These are phyloP conservation scores for Aspergillus piperis DNA, from an alignment of 2,329 filamentous ascomycete genomes.

Conservation along the genomic window DNA sequence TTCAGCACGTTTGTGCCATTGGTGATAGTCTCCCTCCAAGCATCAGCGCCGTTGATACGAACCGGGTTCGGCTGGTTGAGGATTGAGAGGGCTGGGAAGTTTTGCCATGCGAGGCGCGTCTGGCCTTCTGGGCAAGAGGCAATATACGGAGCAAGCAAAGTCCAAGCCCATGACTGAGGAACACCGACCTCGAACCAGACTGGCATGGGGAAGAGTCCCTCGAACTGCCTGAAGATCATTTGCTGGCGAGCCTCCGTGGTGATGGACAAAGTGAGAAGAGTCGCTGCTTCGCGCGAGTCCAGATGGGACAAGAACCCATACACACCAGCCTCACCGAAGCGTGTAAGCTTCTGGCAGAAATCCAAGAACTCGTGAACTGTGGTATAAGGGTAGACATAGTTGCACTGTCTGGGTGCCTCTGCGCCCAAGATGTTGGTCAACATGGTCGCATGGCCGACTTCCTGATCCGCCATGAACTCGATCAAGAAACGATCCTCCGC, in stretches of 20 bases:
- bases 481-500: conserved; percentile 71
- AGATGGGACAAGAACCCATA: conserved; percentile 80
- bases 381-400: conserved; percentile 77
- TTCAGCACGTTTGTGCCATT: conserved; percentile 37
- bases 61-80: conserved; percentile 76
- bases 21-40: conserved; percentile 62
- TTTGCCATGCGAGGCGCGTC: conserved; percentile 79
- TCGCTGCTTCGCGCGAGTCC: conserved; percentile 71
- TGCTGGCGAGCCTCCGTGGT: conserved; percentile 80
- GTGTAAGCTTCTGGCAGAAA: conserved; percentile 83
- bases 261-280: conserved; percentile 73
- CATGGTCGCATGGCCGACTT: conserved; percentile 74
- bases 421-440: conserved; percentile 75
- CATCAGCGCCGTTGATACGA: conserved; percentile 63
- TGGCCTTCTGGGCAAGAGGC: conserved; percentile 71
- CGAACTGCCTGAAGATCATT: conserved; percentile 80
- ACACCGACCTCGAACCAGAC: conserved; percentile 80
- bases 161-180: conserved; percentile 84
- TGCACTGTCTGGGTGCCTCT: conserved; percentile 71
- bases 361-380: conserved; percentile 77
- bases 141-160: conserved; percentile 78
- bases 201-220: conserved; percentile 77
- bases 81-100: conserved; percentile 72
- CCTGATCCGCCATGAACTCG: conserved; percentile 75
- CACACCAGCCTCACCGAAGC: conserved; percentile 76